A percentile compares a stretch with the other conserved stretches of the same genome.
These are phyloP conservation scores for Pseudomonodictys pantanalensis DNA, from an alignment of 495 filamentous ascomycete species.

Conservation along the genomic window DNA sequence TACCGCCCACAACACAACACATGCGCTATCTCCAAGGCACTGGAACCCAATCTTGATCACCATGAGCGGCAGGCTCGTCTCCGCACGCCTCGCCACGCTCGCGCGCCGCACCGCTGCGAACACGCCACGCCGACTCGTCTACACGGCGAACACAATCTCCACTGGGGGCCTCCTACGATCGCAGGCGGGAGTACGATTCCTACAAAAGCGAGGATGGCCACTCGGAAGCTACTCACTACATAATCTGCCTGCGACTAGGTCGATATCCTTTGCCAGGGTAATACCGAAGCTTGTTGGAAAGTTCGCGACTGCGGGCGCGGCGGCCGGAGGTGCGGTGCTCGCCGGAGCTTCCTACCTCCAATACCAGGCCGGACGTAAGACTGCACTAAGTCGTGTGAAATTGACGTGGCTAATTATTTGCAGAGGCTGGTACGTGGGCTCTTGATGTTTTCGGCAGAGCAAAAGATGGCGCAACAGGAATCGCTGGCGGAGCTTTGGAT, in stretches of 20 bases:
- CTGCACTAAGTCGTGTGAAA: not conserved
- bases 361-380: constrained; percentile 89
- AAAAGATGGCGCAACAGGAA: constrained; percentile 62
- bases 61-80: constrained; percentile 83
- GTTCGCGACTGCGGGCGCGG: constrained; percentile 78
- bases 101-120: constrained; percentile 53
- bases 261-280: constrained; percentile 78
- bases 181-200: constrained; percentile 58
- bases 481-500: constrained; percentile 64
- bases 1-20: too few species aligned
- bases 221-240: constrained; percentile 73
- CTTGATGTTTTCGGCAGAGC: constrained; percentile 72
- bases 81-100: constrained; percentile 65
- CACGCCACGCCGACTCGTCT: constrained; percentile 64
- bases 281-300: constrained; percentile 89
- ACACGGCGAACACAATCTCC: constrained; percentile 48
- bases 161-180: constrained; percentile 69
- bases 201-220: constrained; percentile 67
- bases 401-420: constrained; percentile 31
- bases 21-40: too few species aligned
- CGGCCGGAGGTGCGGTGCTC: constrained; percentile 85
- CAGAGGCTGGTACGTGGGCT: constrained; percentile 87
- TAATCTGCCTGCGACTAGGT: constrained; percentile 79
- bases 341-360: constrained; percentile 88
- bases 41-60: constrained; percentile 22